Base-by-base conservation (phyloP, 78 protist genomes). In the Mantamonas sphyraenae region DNA sequence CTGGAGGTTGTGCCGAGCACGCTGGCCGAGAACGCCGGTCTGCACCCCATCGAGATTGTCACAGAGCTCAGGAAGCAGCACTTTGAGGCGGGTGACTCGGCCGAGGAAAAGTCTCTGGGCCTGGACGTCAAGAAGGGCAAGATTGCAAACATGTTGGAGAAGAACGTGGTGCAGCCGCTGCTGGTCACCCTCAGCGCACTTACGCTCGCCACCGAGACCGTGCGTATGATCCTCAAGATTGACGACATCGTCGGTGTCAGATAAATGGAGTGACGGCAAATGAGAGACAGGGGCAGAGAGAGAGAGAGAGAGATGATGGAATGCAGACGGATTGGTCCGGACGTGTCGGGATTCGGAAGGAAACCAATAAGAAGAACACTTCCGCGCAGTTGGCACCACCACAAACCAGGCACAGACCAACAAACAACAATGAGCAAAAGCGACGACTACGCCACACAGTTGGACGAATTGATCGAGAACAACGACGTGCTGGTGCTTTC, bases 11-110 rank as follows among this genome's bases (percentile, higher is more conserved):
- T 95, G n/a, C 99, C 99, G 7, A 77, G 82, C 81, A 96, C 98
- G 16, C 86, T 98, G 33, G 99, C 99, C 20, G 99, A 98, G 91
- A 98, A 98, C 73, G 99, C 99, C 9, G 99, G 99, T 28, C 84
- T 98, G n/a, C 61, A 90, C 64, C 98, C 99, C 55, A 86, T 98
- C 83, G 17, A 45, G 1, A 85, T 91, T 20, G 99, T 96, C 38
- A 92, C 99, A 8, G 98, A 90, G 82, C 89, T 96, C 34, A 83
- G 97, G 35, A 87, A 80, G 68, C 42, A 45, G 56, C 98, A 95
- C 73, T 82, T 74, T 17, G 68, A 77, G 51, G 99, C 98, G 64
- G 90, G 90, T 61, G 58, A 26, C 37, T 51, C 40, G 26, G 90
- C 91, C 14, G 99, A 98, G 53, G 12, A 47, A 47, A 47, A 19